Evolutionary conservation across 768 basidiomycete genomes (phyloP).

Genomic region (Tylopilus sp.): DNA sequence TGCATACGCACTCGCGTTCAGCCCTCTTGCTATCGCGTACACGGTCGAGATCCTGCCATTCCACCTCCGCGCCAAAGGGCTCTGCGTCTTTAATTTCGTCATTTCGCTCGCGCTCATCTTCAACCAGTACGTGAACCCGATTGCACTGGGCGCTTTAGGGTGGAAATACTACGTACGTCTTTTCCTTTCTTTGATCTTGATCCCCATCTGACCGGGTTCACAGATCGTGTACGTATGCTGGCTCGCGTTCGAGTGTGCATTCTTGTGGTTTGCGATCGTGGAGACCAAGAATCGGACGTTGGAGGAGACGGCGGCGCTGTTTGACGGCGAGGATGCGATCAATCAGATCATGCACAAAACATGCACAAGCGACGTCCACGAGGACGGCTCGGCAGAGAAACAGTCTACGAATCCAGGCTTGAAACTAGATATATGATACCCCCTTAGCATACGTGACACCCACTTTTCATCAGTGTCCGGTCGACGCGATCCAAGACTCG

Average conservation of each 20-base stretch:
- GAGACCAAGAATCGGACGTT: conserved; percentile 43
- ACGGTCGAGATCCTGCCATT: conserved; percentile 80
- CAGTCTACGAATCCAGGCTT: no score
- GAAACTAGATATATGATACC: no score
- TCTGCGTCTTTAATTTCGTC: conserved; percentile 68
- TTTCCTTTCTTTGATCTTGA: not conserved
- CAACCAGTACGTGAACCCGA: conserved; percentile 78
- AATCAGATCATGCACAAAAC: conserved; percentile 13
- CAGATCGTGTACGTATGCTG: conserved; percentile 23
- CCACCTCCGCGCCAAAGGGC: conserved; percentile 75
- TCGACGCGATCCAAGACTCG: no score
- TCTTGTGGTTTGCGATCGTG: conserved; percentile 13
- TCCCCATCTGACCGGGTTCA: not conserved
- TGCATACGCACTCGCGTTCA: conserved; percentile 68
- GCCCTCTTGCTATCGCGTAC: conserved; percentile 62
- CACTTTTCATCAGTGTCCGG: no score
- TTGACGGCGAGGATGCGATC: conserved; percentile 51
- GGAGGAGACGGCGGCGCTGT: conserved; percentile 71
- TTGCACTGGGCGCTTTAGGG: conserved; percentile 52
- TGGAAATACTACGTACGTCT: conserved; percentile 44
- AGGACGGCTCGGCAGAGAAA: no score
- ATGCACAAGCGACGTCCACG: no score
- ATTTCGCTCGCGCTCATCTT: conserved; percentile 68
- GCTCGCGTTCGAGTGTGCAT: conserved; percentile 13
- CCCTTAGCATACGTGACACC: no score